phyloP scores from a whole-genome alignment of 1,284 basidiomycete species.

The Dichomitus squalens region DNA sequence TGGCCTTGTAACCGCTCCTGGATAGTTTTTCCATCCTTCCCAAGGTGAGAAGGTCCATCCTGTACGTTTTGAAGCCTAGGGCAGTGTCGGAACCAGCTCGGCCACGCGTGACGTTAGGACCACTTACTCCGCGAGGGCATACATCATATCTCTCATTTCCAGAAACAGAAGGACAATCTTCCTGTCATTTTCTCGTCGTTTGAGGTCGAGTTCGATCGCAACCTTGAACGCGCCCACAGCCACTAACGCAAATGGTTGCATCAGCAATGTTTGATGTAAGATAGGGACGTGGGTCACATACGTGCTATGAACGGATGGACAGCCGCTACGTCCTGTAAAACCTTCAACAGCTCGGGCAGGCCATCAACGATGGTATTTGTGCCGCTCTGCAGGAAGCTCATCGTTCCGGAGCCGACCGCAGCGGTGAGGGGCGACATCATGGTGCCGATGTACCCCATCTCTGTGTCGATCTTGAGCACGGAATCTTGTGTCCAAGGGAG shows the following conservation, averaged over 20 bases:
- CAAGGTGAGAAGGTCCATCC: conserved; percentile 20
- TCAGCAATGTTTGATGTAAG: background rate
- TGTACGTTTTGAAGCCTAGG: conserved; percentile 26
- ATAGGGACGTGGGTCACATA: background rate
- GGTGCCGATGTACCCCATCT: conserved; percentile 9
- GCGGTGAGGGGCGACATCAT: conserved; percentile 14
- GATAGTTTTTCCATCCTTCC: conserved; percentile 26
- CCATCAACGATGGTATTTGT: conserved; percentile 14
- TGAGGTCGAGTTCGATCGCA: conserved; percentile 44
- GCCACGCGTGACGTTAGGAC: background rate
- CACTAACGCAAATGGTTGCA: conserved; percentile 32
- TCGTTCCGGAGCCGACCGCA: conserved; percentile 7
- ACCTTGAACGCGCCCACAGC: conserved; percentile 46
- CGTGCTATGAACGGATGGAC: conserved; percentile 21
- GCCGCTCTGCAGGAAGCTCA: conserved; percentile 13
- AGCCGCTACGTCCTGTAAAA: conserved; percentile 17
- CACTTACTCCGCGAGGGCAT: conserved; percentile 42
- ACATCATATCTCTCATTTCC: conserved; percentile 41
- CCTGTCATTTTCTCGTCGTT: conserved; percentile 45
- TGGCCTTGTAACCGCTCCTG: conserved; percentile 23
- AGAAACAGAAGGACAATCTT: conserved; percentile 39
- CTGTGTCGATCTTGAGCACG: conserved; percentile 9
- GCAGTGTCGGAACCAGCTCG: background rate
- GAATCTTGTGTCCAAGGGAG: conserved; percentile 2
- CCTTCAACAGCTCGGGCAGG: conserved; percentile 19